These are phyloP conservation scores for Arctium lappa DNA, from an alignment of 129 eudicot genomes.

Conservation along the genomic window DNA sequence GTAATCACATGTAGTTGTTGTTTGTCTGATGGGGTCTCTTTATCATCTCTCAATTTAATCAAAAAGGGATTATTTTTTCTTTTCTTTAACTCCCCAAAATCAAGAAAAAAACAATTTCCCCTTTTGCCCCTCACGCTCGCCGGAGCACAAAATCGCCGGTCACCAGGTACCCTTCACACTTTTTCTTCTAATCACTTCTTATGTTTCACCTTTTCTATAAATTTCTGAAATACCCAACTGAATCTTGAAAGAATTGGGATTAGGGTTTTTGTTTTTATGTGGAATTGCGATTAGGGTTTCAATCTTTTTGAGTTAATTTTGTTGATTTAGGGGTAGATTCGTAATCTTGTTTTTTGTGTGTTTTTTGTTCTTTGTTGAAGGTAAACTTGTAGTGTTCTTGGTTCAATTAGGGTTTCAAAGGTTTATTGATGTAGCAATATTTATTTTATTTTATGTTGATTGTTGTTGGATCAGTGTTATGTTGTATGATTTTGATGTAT, in stretches of 20 bases:
- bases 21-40: conserved; percentile 57
- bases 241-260: neutral
- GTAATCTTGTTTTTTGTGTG: neutral
- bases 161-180: conserved; percentile 10
- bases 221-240: neutral
- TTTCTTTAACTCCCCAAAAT: conserved; percentile 7
- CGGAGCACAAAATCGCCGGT: conserved; percentile 29
- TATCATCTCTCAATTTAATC: conserved; percentile 44
- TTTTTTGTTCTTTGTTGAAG: neutral
- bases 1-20: conserved; percentile 80
- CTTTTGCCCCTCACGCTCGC: conserved; percentile 19
- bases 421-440: neutral
- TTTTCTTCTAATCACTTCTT: neutral
- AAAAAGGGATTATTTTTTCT: conserved; percentile 15
- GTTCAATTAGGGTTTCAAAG: neutral
- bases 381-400: neutral
- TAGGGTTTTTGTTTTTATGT: conserved; percentile 15
- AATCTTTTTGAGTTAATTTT: conserved; percentile 7
- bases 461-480: conserved; percentile 30
- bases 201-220: neutral
- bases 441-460: neutral
- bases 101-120: conserved; percentile 7
- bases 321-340: conserved; percentile 12
- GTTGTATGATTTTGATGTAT: conserved; percentile 6
- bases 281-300: conserved; percentile 8